Evolutionary conservation across 1,139 yeast genomes (phyloP).

Genomic region (Eremothecium coryli): DNA sequence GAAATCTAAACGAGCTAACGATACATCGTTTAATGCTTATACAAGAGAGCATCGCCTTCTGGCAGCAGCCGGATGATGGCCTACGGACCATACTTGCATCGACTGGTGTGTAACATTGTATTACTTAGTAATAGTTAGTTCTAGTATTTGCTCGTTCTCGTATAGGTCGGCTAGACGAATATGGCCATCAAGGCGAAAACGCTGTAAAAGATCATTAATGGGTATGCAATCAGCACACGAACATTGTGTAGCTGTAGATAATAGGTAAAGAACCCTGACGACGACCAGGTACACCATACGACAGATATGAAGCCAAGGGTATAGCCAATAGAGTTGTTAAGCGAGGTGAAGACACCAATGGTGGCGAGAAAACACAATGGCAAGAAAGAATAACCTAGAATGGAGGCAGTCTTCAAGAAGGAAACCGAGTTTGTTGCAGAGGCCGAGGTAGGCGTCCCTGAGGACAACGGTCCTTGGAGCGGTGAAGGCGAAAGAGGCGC

Average conservation of each 20-base stretch:
- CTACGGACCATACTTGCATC: too few relatives aligned
- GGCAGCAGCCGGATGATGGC: too few relatives aligned
- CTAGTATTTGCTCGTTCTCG: too few relatives aligned
- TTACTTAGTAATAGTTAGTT: too few relatives aligned
- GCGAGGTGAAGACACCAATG: slow-evolving; percentile 54
- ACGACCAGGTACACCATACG: slow-evolving; percentile 90
- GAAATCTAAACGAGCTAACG: too few relatives aligned
- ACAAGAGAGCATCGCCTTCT: too few relatives aligned
- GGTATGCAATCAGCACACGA: slow-evolving; percentile 87
- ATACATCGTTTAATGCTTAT: too few relatives aligned
- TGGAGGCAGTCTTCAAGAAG: slow-evolving; percentile 50
- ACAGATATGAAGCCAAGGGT: slow-evolving; percentile 59
- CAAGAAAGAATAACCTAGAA: slow-evolving; percentile 84
- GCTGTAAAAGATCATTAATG: slow-evolving; percentile 81
- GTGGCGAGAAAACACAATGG: slow-evolving; percentile 81
- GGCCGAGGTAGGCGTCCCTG: neutral
- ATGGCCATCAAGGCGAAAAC: slow-evolving; percentile 96
- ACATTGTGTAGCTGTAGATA: slow-evolving; percentile 78
- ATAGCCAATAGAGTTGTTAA: slow-evolving; percentile 74
- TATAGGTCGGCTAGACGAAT: slow-evolving; percentile 66
- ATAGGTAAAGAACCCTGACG: slow-evolving; percentile 87
- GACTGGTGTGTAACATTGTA: too few relatives aligned
- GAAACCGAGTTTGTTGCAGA: slow-evolving; percentile 4
- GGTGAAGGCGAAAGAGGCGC: neutral
- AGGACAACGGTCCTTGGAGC: neutral